Base-by-base conservation (phyloP, 306 rosid species). In the Lagenaria siceraria region DNA sequence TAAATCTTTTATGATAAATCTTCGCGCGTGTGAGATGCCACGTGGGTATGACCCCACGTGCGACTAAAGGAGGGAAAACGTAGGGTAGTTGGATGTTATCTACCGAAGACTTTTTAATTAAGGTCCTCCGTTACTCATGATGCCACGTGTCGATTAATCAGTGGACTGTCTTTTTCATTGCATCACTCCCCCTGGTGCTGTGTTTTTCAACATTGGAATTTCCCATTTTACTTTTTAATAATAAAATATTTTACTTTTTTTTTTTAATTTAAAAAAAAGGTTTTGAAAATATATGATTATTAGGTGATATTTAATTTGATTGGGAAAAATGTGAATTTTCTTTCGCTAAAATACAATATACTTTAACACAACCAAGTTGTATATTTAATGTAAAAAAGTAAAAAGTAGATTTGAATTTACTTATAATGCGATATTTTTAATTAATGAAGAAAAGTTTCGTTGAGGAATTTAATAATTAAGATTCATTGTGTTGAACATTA, bases 1-100 rank as follows among this genome's bases (percentile, higher is more conserved):
- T 43, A 21, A 66, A 66, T 21, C 42, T 40, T 52, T 68, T 68
- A 12, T 78, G 17, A 6, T 43, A 22, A 24, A 14, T 24, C 2
- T 42, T 43, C 22, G 55, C 21, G 43, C 77, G 68, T 81, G 76
- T 78, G 68, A 84, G 54, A 8, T 13, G 78, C 80, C 87, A 86
- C 82, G 82, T 86, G 56, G 83, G 80, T 24, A 43, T n/a, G 68
- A 7, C 66, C 66, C 78, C 78, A 75, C 78, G 78, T 75, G 78
- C 68, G 65, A 75, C 38, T 6, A 24, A 43, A 7, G 31, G 75
- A 22, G 21, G 75, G 21, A 69, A 69, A 69, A 29, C 46, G 53
- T 43, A 24, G 75, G 21, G 75, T 69, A 12, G 75, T 43, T 69
- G 75, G 75, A 10, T 13, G 35, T 21, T 69, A 40, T 38, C 51